Conservation (phyloP, 176 grass and related monocot species). For the Secale cereale region DNA sequence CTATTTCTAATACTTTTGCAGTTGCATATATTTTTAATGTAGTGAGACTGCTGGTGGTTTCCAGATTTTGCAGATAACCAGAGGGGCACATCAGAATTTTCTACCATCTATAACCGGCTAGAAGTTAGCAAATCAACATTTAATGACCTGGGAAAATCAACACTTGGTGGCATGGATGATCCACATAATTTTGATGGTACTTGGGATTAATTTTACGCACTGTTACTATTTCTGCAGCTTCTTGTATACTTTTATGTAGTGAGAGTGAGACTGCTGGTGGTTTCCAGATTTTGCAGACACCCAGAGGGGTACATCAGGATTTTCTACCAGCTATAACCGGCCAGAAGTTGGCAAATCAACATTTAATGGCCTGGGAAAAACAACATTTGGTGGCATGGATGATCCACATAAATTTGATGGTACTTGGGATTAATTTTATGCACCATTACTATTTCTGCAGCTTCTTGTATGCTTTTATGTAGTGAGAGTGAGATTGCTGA, state of each 20-base stretch:
- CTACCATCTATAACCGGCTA: neutral
- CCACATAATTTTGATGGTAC: slow-evolving; percentile 9
- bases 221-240: neutral
- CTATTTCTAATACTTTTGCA: slow-evolving; percentile 6
- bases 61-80: slow-evolving; percentile 4
- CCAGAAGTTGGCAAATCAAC: neutral
- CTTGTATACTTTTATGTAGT: neutral
- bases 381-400: slow-evolving; percentile 20
- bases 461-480: neutral
- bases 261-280: neutral
- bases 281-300: slow-evolving; percentile 2
- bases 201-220: neutral
- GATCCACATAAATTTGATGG: slow-evolving; percentile 10
- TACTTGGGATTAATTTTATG: slow-evolving; percentile 8
- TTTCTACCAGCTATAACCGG: neutral
- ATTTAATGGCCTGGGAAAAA: slow-evolving; percentile 10
- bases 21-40: neutral
- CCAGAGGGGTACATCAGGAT: neutral
- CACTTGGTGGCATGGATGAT: slow-evolving; percentile 19
- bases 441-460: neutral
- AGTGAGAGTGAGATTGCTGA: slow-evolving; percentile 2
- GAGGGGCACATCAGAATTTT: neutral
- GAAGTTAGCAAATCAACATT: neutral
- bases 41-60: neutral
- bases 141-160: slow-evolving; percentile 11